A percentile compares a stretch with the other conserved stretches of the same genome.
These are phyloP conservation scores for Penstemon newberryi DNA, from an alignment of 257 asterid genomes.

Conservation along the genomic window DNA sequence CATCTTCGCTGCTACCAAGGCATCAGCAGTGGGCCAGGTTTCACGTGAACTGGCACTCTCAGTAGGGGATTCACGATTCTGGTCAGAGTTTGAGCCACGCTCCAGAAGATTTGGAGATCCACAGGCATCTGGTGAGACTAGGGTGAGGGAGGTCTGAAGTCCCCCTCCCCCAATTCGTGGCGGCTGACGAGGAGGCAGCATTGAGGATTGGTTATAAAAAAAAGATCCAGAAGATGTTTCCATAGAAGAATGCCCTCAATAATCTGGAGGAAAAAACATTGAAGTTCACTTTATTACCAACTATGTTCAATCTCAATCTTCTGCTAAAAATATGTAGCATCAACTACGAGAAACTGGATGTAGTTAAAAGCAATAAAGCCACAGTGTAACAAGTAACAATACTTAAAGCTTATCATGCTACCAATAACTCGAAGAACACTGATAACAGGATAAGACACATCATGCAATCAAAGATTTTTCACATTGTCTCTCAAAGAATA, in stretches of 20 bases:
- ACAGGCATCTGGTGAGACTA: constrained; percentile 72
- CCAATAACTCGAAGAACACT: neutral
- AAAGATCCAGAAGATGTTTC: constrained; percentile 74
- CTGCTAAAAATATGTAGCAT: neutral
- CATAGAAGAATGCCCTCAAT: constrained; percentile 37
- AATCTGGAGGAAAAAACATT: constrained; percentile 14
- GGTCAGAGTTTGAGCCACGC: constrained; percentile 80
- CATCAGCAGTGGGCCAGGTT: constrained; percentile 90
- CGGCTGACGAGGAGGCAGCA: constrained; percentile 98
- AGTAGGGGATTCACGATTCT: constrained; percentile 77
- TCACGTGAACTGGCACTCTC: constrained; percentile 97
- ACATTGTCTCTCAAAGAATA: neutral
- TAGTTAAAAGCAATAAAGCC: neutral
- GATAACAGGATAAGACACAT: neutral
- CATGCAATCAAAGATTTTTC: neutral
- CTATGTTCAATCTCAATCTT: neutral
- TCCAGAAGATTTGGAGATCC: constrained; percentile 85
- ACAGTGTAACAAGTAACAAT: neutral
- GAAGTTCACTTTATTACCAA: too few species aligned
- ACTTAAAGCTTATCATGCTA: too few species aligned
- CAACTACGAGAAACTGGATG: neutral
- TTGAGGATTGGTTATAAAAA: constrained; percentile 65
- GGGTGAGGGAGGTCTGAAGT: constrained; percentile 71
- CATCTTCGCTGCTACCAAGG: constrained; percentile 49
- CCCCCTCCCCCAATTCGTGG: constrained; percentile 67